phyloP scores from a whole-genome alignment of 257 asterid species.

The Fraxinus pennsylvanica region DNA sequence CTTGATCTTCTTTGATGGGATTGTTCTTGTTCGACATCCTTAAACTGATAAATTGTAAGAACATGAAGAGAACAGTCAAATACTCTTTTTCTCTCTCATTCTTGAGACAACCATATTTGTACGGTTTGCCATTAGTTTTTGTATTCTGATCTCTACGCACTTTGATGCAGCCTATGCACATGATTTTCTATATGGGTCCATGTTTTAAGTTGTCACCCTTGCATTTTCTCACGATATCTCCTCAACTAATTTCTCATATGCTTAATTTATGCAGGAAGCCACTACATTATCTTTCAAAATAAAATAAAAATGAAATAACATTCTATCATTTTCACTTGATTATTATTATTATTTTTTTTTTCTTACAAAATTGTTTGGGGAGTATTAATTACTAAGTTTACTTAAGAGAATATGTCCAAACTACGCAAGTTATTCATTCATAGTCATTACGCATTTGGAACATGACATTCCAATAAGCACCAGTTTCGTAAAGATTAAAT shows the following conservation, averaged over 20 bases:
- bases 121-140: slow-evolving; percentile 3
- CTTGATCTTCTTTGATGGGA: slow-evolving; percentile 3
- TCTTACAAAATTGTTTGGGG: no score
- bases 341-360: no score
- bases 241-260: slow-evolving; percentile 1
- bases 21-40: not conserved
- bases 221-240: slow-evolving; percentile 7
- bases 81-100: slow-evolving; percentile 5
- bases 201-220: slow-evolving; percentile 10
- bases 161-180: slow-evolving; percentile 24
- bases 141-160: slow-evolving; percentile 14
- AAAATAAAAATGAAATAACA: not conserved
- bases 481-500: no score
- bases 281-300: not conserved
- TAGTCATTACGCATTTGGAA: no score
- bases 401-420: not conserved
- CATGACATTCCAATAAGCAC: no score
- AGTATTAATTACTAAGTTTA: no score
- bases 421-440: not conserved
- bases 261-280: slow-evolving; percentile 3
- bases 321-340: not conserved
- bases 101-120: not conserved
- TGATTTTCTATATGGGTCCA: slow-evolving; percentile 28
- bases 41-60: slow-evolving; percentile 11
- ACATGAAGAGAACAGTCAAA: slow-evolving; percentile 9